Conservation (phyloP, 345 rosid genomes). For the Combretum micranthum region DNA sequence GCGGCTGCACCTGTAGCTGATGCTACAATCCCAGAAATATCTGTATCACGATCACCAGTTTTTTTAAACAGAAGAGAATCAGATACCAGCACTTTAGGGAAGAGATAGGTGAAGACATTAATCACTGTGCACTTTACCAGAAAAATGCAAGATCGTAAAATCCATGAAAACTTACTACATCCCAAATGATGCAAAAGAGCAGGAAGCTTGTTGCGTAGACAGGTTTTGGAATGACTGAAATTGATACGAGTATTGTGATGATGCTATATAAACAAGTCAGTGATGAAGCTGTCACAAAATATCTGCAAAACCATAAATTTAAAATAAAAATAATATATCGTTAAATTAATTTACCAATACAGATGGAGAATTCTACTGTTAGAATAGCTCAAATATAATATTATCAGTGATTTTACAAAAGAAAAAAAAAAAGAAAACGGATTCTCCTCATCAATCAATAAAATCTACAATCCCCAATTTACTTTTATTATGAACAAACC, state of each 20-base stretch:
- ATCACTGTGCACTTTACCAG: too few species aligned
- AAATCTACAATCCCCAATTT: too few species aligned
- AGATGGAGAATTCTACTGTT: too few species aligned
- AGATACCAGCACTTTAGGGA: too few species aligned
- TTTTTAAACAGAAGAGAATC: not conserved
- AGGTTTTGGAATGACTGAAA: constrained; percentile 36
- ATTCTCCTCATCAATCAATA: too few species aligned
- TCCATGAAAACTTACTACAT: constrained; percentile 35
- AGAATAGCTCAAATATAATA: too few species aligned
- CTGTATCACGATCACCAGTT: constrained; percentile 7
- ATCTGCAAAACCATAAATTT: constrained; percentile 32
- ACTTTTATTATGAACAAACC: too few species aligned
- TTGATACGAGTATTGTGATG: constrained; percentile 39
- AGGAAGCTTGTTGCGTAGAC: constrained; percentile 23
- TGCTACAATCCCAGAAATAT: constrained; percentile 26
- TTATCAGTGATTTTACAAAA: too few species aligned
- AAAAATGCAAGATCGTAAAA: not conserved
- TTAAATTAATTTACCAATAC: too few species aligned
- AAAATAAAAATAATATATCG: too few species aligned
- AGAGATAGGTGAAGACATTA: too few species aligned
- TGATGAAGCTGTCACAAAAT: constrained; percentile 49
- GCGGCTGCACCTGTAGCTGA: constrained; percentile 32
- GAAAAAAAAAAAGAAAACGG: too few species aligned
- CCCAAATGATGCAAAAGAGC: constrained; percentile 32
- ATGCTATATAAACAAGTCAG: constrained; percentile 58